Evolutionary conservation across 2,329 filamentous ascomycete species (phyloP).

Genomic region (Diplodia mutila): DNA sequence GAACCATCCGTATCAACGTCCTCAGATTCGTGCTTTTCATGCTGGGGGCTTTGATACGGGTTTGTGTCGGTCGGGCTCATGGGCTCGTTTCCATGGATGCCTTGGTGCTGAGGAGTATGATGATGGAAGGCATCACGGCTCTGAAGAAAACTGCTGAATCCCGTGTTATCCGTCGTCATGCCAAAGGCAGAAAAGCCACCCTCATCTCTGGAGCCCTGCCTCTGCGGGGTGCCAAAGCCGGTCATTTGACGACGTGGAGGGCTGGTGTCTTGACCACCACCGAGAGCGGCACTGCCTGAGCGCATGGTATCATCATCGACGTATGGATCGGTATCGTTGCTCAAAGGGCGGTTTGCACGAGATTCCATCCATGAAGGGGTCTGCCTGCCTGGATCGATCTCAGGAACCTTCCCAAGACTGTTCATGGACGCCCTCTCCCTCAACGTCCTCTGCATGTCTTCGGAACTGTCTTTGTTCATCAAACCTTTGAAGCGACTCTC

Average conservation of each 20-base stretch:
- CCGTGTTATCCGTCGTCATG: conserved; percentile 61
- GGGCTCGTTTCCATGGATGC: conserved; percentile 64
- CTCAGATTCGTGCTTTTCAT: conserved; percentile 68
- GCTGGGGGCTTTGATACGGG: conserved; percentile 88
- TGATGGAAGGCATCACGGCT: conserved; percentile 60
- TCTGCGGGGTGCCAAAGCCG: conserved; percentile 46
- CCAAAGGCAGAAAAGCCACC: conserved; percentile 64
- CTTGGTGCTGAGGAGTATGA: conserved; percentile 54
- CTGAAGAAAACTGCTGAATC: conserved; percentile 61
- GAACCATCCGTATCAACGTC: conserved; percentile 62
- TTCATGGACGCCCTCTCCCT: conserved; percentile 61
- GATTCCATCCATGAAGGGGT: conserved; percentile 57
- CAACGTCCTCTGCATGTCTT: conserved; percentile 58
- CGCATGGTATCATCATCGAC: conserved; percentile 63
- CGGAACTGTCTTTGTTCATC: conserved; percentile 75
- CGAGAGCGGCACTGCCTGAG: conserved; percentile 72
- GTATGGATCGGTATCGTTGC: conserved; percentile 75
- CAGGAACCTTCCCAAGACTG: conserved; percentile 58
- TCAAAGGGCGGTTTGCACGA: conserved; percentile 52
- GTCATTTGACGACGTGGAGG: conserved; percentile 52
- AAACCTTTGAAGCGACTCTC: conserved; percentile 87
- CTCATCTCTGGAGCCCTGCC: conserved; percentile 60
- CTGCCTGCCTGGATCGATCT: conserved; percentile 52
- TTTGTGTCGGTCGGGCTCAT: conserved; percentile 87
- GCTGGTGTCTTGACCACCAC: conserved; percentile 73